Evolutionary conservation across 2,329 filamentous ascomycete genomes (phyloP).

Genomic region (Ilyonectria destructans): DNA sequence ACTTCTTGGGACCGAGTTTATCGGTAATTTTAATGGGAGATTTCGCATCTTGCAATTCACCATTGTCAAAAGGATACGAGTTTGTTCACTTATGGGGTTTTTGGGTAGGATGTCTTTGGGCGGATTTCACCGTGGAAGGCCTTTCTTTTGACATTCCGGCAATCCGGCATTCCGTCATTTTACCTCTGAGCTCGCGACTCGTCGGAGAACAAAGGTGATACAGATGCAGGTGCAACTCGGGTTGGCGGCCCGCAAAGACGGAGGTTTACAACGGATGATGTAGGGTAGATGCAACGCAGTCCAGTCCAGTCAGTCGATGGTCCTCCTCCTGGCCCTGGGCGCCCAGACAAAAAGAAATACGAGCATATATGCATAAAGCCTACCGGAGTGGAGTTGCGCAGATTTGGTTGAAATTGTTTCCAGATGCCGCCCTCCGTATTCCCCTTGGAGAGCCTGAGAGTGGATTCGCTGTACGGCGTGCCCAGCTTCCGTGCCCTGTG

Average conservation of each 20-base stretch:
- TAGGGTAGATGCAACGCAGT: background rate
- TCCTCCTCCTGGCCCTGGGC: background rate
- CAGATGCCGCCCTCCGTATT: background rate
- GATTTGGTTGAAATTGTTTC: constrained; percentile 1
- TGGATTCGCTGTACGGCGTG: background rate
- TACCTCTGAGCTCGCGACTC: too few relatives aligned
- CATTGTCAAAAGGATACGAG: background rate
- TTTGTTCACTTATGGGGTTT: background rate
- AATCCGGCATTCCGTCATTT: background rate
- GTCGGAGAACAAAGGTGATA: background rate
- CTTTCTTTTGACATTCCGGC: background rate
- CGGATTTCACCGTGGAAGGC: too few relatives aligned
- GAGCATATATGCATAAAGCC: background rate
- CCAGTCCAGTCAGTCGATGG: too few relatives aligned
- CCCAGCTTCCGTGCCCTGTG: background rate
- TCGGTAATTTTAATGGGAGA: background rate
- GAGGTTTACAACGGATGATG: background rate
- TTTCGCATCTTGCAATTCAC: background rate
- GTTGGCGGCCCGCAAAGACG: constrained; percentile 4
- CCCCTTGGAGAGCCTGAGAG: background rate
- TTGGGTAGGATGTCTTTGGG: background rate
- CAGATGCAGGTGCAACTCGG: background rate
- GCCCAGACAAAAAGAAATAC: background rate
- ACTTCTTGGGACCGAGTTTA: background rate
- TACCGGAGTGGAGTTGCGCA: background rate